Percentiles rank a stretch among this genome's conserved stretches.
Evolutionary conservation across 257 asterid species (phyloP).

Genomic region (Schizonepeta tenuifolia): DNA sequence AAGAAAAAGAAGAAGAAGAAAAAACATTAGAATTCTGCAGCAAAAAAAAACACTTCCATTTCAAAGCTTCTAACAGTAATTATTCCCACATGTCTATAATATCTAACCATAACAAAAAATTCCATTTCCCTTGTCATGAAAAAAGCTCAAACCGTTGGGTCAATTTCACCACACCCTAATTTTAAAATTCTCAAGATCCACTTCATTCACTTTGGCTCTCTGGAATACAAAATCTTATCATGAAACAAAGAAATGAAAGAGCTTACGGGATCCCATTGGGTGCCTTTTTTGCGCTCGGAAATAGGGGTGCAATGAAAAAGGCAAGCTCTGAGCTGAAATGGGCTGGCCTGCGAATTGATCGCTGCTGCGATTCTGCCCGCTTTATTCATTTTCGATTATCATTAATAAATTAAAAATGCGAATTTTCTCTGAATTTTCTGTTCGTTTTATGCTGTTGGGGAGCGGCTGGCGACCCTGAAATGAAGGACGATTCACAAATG

Average conservation of each 20-base stretch:
- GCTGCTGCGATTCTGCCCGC: slow-evolving; percentile 51
- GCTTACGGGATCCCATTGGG: slow-evolving; percentile 69
- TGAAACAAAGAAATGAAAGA: slow-evolving; percentile 6
- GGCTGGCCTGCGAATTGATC: slow-evolving; percentile 50
- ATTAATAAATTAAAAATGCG: slow-evolving; percentile 30
- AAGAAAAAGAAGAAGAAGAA: no score
- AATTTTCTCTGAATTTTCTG: neutral
- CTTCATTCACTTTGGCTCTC: neutral
- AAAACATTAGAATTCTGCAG: slow-evolving; percentile 20
- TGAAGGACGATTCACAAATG: slow-evolving; percentile 29
- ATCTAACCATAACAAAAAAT: neutral
- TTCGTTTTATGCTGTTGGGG: slow-evolving; percentile 15
- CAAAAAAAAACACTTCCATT: slow-evolving; percentile 12
- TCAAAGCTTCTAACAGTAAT: slow-evolving; percentile 1
- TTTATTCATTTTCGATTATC: slow-evolving; percentile 57
- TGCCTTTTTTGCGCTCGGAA: slow-evolving; percentile 71
- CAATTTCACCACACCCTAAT: slow-evolving; percentile 1
- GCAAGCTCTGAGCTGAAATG: slow-evolving; percentile 51
- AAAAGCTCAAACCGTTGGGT: slow-evolving; percentile 39
- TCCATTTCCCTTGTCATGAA: neutral
- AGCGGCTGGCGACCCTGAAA: slow-evolving; percentile 44
- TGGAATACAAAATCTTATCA: neutral
- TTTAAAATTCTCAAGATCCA: neutral
- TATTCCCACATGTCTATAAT: neutral
- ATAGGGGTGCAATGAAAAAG: slow-evolving; percentile 70